Base-by-base conservation (phyloP, 2,329 filamentous ascomycete genomes). In the Aspergillus unguis region DNA sequence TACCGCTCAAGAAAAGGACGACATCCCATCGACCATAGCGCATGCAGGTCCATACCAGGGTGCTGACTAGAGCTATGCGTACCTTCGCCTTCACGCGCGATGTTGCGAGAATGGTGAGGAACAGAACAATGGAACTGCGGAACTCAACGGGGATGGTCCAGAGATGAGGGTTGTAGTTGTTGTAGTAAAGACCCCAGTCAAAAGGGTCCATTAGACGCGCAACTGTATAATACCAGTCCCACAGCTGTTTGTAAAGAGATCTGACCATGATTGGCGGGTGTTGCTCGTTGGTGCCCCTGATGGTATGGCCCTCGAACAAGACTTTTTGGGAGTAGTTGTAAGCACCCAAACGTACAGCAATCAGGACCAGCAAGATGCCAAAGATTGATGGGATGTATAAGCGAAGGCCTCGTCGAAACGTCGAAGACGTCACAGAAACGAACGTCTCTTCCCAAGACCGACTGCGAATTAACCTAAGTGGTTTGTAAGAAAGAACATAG, bases 81-180 rank as follows among this genome's bases (percentile, higher is more conserved):
- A 71, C 56, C 11, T 58, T 51, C 26, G 65, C 56, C 25, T 59
- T 60, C 9, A 74, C 61, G 35, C 71, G 71, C 6, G 71, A 72
- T 17, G 73, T 70, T 5, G 65, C 71, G 10, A 76, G 65, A 9
- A 74, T 65, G 5, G 70, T 66, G 45, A 75, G 55, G 54, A 75
- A 76, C 4, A 77, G 68, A 26, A 73, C 70, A 6, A 77, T 68
- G 2, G 73, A 76, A 55, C 71, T 71, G 38, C 74, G 73, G 45
- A 76, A 72, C 57, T 77, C 74, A 6, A 74, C 69, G 1, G 74
- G 73, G 26, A 77, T 75, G 6, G 74, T 76, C 75, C 75, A 77
- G 1, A 77, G 65, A 50, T 77, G 75, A 8, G 72, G 72, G 42
- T 75, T 75, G 61, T 75, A 76, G 56, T 73, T 68, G 56, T 73